Evolutionary conservation across 331 rosid genomes (phyloP).

Genomic region (Acacia pycnantha): DNA sequence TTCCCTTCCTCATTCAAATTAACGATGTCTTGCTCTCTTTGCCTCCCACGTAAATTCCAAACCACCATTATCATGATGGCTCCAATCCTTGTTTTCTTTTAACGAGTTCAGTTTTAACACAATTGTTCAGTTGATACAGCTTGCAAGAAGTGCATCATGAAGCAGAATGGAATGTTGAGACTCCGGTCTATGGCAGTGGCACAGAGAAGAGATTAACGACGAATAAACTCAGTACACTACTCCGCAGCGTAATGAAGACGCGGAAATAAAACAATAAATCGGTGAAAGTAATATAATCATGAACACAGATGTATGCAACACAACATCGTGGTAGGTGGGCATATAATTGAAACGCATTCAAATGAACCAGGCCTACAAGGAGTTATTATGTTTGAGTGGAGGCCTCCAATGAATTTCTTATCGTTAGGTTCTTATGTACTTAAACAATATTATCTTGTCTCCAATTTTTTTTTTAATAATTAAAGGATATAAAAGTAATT

Average conservation of each 20-base stretch:
- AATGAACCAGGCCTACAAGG: neutral
- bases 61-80: neutral
- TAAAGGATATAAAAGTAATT: too few species aligned
- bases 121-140: neutral
- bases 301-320: neutral
- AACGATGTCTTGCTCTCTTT: neutral
- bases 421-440: too few species aligned
- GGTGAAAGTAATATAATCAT: neutral
- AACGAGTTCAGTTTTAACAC: neutral
- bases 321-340: neutral
- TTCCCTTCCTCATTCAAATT: too few species aligned
- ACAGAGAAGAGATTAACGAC: neutral
- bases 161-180: neutral
- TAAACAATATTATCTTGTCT: too few species aligned
- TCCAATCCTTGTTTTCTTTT: neutral
- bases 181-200: neutral
- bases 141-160: neutral
- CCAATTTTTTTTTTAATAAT: too few species aligned
- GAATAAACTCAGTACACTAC: neutral
- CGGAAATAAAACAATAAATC: neutral
- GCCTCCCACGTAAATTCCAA: too few species aligned
- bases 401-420: too few species aligned
- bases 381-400: neutral
- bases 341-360: neutral
- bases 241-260: neutral